Evolutionary conservation across 495 filamentous ascomycete genomes (phyloP).

Genomic region (Schizothecium vesticola): DNA sequence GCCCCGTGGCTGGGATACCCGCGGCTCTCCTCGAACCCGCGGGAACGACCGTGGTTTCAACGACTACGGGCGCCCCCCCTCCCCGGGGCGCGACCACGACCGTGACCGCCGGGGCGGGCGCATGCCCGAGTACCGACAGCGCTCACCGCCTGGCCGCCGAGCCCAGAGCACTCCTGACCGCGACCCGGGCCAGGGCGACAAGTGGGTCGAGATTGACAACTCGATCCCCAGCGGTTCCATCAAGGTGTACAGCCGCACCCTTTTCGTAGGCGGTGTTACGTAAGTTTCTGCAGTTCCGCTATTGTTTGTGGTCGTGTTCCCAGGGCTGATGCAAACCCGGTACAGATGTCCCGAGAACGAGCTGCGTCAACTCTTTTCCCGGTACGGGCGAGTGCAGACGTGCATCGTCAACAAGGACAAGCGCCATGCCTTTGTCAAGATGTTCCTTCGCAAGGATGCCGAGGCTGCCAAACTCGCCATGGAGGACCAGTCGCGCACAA

Average conservation of each 20-base stretch:
- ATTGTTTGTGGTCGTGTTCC: slow-evolving; percentile 12
- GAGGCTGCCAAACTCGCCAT: slow-evolving; percentile 82
- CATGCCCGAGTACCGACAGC: slow-evolving; percentile 72
- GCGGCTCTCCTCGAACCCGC: slow-evolving; percentile 38
- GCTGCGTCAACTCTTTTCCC: slow-evolving; percentile 68
- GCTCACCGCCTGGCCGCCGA: slow-evolving; percentile 64
- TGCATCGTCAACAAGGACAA: slow-evolving; percentile 98
- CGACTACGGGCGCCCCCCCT: slow-evolving; percentile 35
- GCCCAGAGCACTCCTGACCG: slow-evolving; percentile 53
- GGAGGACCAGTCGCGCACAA: slow-evolving; percentile 63
- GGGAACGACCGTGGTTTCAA: slow-evolving; percentile 34
- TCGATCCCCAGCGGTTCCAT: slow-evolving; percentile 68
- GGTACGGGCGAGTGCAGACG: slow-evolving; percentile 83
- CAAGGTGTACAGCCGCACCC: slow-evolving; percentile 89
- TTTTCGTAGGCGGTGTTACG: slow-evolving; percentile 96
- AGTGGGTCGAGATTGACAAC: slow-evolving; percentile 77
- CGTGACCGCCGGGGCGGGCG: slow-evolving; percentile 54
- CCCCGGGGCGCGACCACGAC: slow-evolving; percentile 53
- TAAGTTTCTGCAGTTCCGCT: slow-evolving; percentile 43
- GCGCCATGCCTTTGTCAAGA: slow-evolving; percentile 97
- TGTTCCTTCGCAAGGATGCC: slow-evolving; percentile 83
- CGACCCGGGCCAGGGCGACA: slow-evolving; percentile 43
- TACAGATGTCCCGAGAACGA: slow-evolving; percentile 70
- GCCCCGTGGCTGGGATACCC: slow-evolving; percentile 60
- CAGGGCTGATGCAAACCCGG: slow-evolving; percentile 8